Evolutionary conservation across 1,139 yeast species (phyloP).

Genomic region (Meyerozyma athensensis): DNA sequence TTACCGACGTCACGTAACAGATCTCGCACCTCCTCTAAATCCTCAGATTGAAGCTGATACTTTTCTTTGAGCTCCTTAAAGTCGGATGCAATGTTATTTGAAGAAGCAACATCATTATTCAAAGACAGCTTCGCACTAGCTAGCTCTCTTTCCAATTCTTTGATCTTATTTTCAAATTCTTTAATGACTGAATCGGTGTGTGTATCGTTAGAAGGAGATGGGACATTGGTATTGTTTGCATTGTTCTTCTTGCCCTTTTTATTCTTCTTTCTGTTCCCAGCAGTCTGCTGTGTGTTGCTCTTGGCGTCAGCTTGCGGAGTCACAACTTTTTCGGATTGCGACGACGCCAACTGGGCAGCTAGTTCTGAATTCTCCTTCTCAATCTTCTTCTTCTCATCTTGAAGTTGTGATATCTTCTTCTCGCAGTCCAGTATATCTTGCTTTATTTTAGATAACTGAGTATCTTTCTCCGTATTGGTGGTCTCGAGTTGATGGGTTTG

Average conservation of each 20-base stretch:
- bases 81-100: constrained; percentile 4
- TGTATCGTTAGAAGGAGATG: neutral
- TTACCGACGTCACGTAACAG: constrained; percentile 72
- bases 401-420: too few relatives aligned
- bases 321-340: neutral
- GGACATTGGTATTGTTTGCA: neutral
- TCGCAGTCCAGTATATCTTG: too few relatives aligned
- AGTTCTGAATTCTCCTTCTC: too few relatives aligned
- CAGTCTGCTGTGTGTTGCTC: neutral
- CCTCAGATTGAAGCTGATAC: constrained; percentile 35
- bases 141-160: constrained; percentile 14
- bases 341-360: too few relatives aligned
- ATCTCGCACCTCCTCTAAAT: constrained; percentile 58
- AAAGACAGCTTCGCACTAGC: neutral
- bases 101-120: too few relatives aligned
- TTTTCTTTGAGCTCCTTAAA: constrained; percentile 8
- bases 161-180: constrained; percentile 7
- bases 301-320: neutral
- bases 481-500: too few relatives aligned
- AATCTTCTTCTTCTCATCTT: too few relatives aligned
- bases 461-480: neutral
- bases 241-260: neutral
- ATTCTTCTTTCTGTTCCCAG: neutral
- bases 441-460: neutral
- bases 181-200: too few relatives aligned